These are phyloP conservation scores for Gnomoniopsis sp. DNA, from an alignment of 2,329 filamentous ascomycete genomes.

Conservation along the genomic window DNA sequence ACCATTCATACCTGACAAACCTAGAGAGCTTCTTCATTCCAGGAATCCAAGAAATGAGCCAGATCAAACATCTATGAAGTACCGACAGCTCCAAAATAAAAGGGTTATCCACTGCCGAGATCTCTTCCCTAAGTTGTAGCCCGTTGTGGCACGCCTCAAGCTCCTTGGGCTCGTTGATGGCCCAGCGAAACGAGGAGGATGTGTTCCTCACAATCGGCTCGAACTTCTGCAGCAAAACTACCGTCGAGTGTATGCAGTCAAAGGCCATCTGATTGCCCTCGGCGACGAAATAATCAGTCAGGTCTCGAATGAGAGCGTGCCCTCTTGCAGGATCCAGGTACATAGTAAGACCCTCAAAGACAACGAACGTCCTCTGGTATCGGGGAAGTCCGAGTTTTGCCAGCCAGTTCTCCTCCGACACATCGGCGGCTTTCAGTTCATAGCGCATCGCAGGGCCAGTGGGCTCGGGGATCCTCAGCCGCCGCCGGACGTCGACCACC, in stretches of 20 bases:
- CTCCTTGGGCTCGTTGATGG: slow-evolving; percentile 5
- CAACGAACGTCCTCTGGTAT: slow-evolving; percentile 7
- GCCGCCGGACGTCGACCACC: slow-evolving; percentile 13
- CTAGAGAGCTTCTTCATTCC: background rate
- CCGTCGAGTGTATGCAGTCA: slow-evolving; percentile 10
- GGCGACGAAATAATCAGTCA: slow-evolving; percentile 9
- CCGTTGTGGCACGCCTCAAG: slow-evolving; percentile 4
- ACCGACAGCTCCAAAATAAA: background rate
- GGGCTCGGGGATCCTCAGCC: slow-evolving; percentile 1
- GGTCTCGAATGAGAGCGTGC: background rate
- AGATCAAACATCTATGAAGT: background rate
- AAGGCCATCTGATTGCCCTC: slow-evolving; percentile 12
- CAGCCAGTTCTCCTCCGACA: slow-evolving; percentile 16
- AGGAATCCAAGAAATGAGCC: slow-evolving; percentile 9
- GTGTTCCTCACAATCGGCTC: slow-evolving; percentile 12
- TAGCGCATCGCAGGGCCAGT: slow-evolving; percentile 1
- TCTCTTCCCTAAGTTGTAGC: background rate
- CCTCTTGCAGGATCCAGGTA: slow-evolving; percentile 14
- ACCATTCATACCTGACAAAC: slow-evolving; percentile 14
- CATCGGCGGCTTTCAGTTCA: slow-evolving; percentile 4
- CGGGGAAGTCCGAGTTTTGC: background rate
- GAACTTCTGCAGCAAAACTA: background rate
- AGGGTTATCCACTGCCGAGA: background rate
- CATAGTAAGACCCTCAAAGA: slow-evolving; percentile 18
- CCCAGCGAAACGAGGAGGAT: slow-evolving; percentile 7